These are phyloP conservation scores for Sphaerulina vaccinii DNA, from an alignment of 2,329 filamentous ascomycete genomes.

Conservation along the genomic window DNA sequence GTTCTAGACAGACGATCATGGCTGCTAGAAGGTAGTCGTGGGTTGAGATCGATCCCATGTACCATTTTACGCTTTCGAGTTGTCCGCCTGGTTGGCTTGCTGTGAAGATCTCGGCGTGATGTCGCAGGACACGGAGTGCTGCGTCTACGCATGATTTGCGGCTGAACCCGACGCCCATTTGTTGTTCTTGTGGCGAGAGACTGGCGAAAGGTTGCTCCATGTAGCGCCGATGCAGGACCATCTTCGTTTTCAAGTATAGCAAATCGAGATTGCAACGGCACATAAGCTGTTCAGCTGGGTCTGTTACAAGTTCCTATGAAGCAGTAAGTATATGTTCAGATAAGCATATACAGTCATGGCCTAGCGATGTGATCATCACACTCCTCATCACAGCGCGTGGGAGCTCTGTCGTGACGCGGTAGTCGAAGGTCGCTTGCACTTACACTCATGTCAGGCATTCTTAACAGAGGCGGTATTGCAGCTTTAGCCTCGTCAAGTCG, in stretches of 20 bases:
- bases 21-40: conserved; percentile 52
- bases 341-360: too few species aligned
- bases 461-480: conserved; percentile 38
- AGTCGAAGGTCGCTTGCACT: too few species aligned
- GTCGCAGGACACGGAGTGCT: conserved; percentile 49
- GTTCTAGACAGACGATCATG: conserved; percentile 50
- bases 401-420: too few species aligned
- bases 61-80: conserved; percentile 48
- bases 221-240: conserved; percentile 56
- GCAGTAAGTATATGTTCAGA: too few species aligned
- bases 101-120: conserved; percentile 51
- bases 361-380: too few species aligned
- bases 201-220: conserved; percentile 40
- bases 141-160: conserved; percentile 49
- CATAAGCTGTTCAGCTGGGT: conserved; percentile 53
- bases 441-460: conserved; percentile 40
- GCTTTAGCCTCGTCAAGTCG: conserved; percentile 39
- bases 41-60: conserved; percentile 46
- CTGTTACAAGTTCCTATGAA: conserved; percentile 50
- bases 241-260: conserved; percentile 52
- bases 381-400: too few species aligned
- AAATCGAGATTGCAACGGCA: conserved; percentile 53
- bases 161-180: conserved; percentile 31
- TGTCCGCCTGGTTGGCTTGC: conserved; percentile 48
- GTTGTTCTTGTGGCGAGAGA: conserved; percentile 37